Evolutionary conservation across 169 alveolate species (phyloP), one percentile per base, ranked within the genome.

Genomic region (Besnoitia besnoiti): DNA sequence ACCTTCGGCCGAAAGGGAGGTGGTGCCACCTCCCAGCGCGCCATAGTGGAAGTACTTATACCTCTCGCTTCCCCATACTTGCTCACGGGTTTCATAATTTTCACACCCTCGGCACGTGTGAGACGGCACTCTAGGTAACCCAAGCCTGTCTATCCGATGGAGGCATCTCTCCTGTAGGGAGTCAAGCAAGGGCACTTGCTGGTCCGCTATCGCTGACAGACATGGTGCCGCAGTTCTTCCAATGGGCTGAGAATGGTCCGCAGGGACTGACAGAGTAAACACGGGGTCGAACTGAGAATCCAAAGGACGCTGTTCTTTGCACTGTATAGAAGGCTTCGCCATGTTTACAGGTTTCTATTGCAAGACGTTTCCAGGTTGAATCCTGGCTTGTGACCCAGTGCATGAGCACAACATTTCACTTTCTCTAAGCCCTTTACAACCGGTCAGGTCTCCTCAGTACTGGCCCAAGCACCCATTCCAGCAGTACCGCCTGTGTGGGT

Each of bases 261-360:
- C 59, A 5, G n/a, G 40, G 14, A 39, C 87, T 14, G 87, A 33
- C 12, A 77, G n/a, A 5, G 59, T 35, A 27, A 77, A 40, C 2
- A 14, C 40, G 14, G 59, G 59, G 59, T 77, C 87, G 87, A 42
- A 39, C 62, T 39, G 24, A 0, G 40, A 21, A 46, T 77, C 87
- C 40, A 77, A 35, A 12, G 87, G 87, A 27, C 87, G 50, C 40
- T 77, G 61, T 59, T 35, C 62, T 21, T 51, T 40, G 87, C 87
- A 77, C 0, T 8, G 35, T 12, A 77, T 44, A 59, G 19, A 77
- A 10, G 87, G 87, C 37, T 77, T 77, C 47, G 87, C 87, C 87
- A 77, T 77, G 19, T n/a, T n/a, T n/a, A n/a, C n/a, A n/a, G n/a
- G n/a, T n/a, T n/a, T n/a, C n/a, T n/a, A n/a, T n/a, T n/a, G n/a